These are phyloP conservation scores for Sistotremastrum suecicum DNA, from an alignment of 768 basidiomycete genomes.

Conservation along the genomic window DNA sequence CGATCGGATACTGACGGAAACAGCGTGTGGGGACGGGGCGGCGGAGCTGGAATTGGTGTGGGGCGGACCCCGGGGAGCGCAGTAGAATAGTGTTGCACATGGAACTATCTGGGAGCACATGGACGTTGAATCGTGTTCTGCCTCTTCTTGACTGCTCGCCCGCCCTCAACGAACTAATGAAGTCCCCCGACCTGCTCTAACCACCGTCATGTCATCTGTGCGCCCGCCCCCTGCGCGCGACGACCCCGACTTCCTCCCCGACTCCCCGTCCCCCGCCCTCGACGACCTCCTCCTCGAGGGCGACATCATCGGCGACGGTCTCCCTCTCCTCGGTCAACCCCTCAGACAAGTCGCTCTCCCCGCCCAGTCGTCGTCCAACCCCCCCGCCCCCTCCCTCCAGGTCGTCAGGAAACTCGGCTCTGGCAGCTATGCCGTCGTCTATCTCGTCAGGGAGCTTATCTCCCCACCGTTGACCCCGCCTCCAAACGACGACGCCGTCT, in stretches of 20 bases:
- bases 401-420: constrained; percentile 78
- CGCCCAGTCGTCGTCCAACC: constrained; percentile 17
- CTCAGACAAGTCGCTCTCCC: constrained; percentile 44
- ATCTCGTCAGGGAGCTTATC: constrained; percentile 68
- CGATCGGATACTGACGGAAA: constrained; percentile 9
- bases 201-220: no score
- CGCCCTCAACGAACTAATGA: no score
- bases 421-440: constrained; percentile 89
- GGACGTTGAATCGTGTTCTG: no score
- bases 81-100: constrained; percentile 14
- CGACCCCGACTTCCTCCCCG: constrained; percentile 9
- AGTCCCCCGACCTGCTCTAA: no score
- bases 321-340: constrained; percentile 48
- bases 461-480: constrained; percentile 21
- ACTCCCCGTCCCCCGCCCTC: constrained; percentile 26
- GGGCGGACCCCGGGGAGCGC: constrained; percentile 16
- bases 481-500: constrained; percentile 32
- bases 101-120: no score
- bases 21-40: constrained; percentile 2
- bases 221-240: no score
- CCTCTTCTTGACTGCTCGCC: no score
- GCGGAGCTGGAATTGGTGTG: constrained; percentile 11
- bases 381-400: constrained; percentile 49
- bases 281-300: constrained; percentile 60
- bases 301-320: constrained; percentile 59